phyloP scores from a whole-genome alignment of 352 stramenopile genomes.

The Globisporangium rhizosaccharum region DNA sequence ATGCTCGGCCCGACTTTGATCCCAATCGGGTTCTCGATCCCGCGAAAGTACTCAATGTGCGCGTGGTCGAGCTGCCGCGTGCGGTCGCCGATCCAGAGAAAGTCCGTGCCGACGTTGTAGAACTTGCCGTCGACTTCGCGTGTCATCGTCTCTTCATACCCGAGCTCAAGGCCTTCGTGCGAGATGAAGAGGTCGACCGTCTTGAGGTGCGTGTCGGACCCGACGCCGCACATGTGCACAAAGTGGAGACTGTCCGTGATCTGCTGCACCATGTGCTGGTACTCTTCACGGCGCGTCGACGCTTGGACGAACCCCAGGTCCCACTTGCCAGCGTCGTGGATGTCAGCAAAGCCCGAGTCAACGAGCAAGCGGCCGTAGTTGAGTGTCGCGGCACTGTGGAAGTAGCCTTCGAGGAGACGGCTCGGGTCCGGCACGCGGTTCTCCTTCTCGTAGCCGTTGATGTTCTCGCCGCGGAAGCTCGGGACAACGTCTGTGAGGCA shows the following conservation, averaged over 20 bases:
- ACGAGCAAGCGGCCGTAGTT: conserved; percentile 97
- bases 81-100: conserved; percentile 98
- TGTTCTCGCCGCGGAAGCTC: conserved; percentile 97
- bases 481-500: conserved; percentile 78
- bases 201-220: conserved; percentile 88
- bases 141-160: conserved; percentile 98
- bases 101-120: conserved; percentile 98
- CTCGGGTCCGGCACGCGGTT: conserved; percentile 91
- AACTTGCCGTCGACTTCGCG: conserved; percentile 91
- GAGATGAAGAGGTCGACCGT: conserved; percentile 97
- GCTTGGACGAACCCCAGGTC: conserved; percentile 98
- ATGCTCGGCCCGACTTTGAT: conserved; percentile 98
- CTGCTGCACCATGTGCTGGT: conserved; percentile 94
- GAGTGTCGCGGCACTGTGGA: conserved; percentile 95
- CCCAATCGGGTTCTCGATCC: conserved; percentile 97
- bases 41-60: conserved; percentile 98
- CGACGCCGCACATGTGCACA: conserved; percentile 92
- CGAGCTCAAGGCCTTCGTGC: conserved; percentile 97
- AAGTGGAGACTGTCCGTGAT: conserved; percentile 98
- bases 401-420: conserved; percentile 95
- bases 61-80: conserved; percentile 96
- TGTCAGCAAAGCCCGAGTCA: conserved; percentile 95
- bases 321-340: conserved; percentile 95
- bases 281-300: conserved; percentile 90
- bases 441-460: conserved; percentile 94